phyloP scores from a whole-genome alignment of 2,329 filamentous ascomycete genomes.

The Colletotrichum sp. region DNA sequence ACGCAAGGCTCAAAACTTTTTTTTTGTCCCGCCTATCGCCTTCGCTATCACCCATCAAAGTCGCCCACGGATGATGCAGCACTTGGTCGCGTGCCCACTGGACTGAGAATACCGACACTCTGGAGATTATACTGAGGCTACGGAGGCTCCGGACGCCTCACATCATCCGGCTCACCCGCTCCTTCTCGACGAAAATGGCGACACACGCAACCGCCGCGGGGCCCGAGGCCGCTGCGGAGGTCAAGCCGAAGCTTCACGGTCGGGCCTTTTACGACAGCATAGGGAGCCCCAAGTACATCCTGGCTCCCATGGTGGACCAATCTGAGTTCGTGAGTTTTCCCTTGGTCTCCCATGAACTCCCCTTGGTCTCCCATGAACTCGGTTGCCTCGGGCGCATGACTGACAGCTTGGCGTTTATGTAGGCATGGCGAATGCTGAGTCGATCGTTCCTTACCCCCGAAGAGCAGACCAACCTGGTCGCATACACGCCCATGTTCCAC shows the following conservation, averaged over 20 bases:
- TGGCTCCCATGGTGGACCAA: constrained; percentile 98
- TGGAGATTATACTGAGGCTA: constrained; percentile 16
- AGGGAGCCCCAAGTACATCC: constrained; percentile 85
- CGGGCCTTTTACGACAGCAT: constrained; percentile 94
- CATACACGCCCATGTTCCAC: constrained; percentile 97
- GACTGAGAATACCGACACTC: background rate
- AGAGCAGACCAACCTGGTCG: constrained; percentile 71
- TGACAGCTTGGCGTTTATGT: background rate
- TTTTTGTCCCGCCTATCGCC: background rate
- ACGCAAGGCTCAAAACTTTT: constrained; percentile 10
- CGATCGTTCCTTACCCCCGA: constrained; percentile 83
- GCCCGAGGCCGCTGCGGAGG: background rate
- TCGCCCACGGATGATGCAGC: background rate
- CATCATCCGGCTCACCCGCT: constrained; percentile 18
- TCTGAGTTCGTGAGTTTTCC: constrained; percentile 83
- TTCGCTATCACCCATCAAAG: background rate
- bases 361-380: background rate
- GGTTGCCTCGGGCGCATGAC: background rate
- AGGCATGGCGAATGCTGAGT: constrained; percentile 98
- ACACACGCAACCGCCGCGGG: constrained; percentile 32
- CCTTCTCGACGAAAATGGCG: constrained; percentile 24
- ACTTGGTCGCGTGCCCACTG: background rate
- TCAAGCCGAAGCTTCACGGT: constrained; percentile 71
- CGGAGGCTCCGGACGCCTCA: constrained; percentile 10
- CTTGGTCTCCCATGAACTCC: background rate